phyloP scores from a whole-genome alignment of 352 stramenopile genomes.

The Pythium rishiriense region DNA sequence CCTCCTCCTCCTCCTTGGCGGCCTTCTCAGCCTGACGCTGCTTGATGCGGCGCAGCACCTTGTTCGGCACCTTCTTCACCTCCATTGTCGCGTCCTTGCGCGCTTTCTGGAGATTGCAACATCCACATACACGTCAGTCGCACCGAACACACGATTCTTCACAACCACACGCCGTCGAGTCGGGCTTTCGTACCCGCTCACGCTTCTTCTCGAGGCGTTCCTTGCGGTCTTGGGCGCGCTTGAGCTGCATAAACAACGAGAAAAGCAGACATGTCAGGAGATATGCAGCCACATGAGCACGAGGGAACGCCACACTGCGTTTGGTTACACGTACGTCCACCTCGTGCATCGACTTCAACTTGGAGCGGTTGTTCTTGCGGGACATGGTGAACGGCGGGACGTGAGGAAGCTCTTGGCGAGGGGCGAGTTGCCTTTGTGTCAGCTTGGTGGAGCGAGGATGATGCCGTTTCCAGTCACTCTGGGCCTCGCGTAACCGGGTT shows the following conservation, averaged over 20 bases:
- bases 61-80: slow-evolving; percentile 46
- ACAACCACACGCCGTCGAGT: too few relatives aligned
- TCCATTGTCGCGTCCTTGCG: slow-evolving; percentile 31
- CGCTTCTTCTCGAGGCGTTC: slow-evolving; percentile 39
- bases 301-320: not conserved
- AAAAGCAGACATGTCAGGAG: not conserved
- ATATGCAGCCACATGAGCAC: not conserved
- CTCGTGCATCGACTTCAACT: slow-evolving; percentile 39
- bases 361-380: slow-evolving; percentile 37
- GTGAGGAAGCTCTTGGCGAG: not conserved
- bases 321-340: slow-evolving; percentile 31
- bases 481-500: not conserved
- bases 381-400: too few relatives aligned
- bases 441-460: not conserved
- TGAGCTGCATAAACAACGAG: slow-evolving; percentile 10
- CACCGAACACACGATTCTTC: not conserved
- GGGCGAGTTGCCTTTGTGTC: not conserved
- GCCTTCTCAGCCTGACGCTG: slow-evolving; percentile 29
- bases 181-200: slow-evolving; percentile 28
- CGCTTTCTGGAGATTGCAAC: slow-evolving; percentile 20
- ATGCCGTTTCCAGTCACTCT: slow-evolving; percentile 7
- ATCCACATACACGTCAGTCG: not conserved
- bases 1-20: slow-evolving; percentile 17
- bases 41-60: slow-evolving; percentile 43
- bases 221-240: slow-evolving; percentile 34